Base-by-base conservation (phyloP, 192 early-diverging fungal genomes). In the Linnemannia hyalina region DNA sequence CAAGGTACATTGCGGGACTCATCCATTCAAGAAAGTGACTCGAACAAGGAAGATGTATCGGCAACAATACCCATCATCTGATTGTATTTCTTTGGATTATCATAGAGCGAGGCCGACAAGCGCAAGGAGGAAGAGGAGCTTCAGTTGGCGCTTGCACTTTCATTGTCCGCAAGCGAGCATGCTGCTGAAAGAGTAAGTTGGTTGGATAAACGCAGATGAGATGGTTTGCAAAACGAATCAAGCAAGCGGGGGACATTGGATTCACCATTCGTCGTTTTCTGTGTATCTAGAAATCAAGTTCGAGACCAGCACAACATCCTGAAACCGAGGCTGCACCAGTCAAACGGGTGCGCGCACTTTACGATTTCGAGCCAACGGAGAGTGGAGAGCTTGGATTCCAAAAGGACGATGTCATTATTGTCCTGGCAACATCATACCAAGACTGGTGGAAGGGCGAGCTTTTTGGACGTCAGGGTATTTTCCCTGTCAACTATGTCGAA, bases 381-480 rank as follows among this genome's bases (percentile, higher is more conserved):
- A 90, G 92, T 55, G 97, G 97, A 40, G 99, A 99, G 85, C 93
- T 99, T 32, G 95, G 95, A 18, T 96, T 99, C 75, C 91, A 91
- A 68, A 93, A 94, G 63, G 97, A 96, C 73, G 97, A 99, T 74
- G 92, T 99, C 54, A 93, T 99, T 74, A 91, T 93, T 16, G 99
- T 99, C 32, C 82, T 97, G 80, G 98, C 99, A 80, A 95, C 94
- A 75, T 96, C 97, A 13, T 99, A 97, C 90, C 94, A 96, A 76
- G 99, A 99, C 87, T 99, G 99, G 99, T 99, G 98, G 98, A 96
- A 97, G 81, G 99, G 98, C 35, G 94, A 96, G 85, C 88, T 95
- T n/a, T 90, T 91, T 18, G 96, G 96, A n/a, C 92, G 93, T 68
- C 92, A 93, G 70, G 99, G 99, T 18, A 98, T 99, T 57, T 99